Conservation (phyloP, 495 filamentous ascomycete species). For the Jackrogersella multiformis region DNA sequence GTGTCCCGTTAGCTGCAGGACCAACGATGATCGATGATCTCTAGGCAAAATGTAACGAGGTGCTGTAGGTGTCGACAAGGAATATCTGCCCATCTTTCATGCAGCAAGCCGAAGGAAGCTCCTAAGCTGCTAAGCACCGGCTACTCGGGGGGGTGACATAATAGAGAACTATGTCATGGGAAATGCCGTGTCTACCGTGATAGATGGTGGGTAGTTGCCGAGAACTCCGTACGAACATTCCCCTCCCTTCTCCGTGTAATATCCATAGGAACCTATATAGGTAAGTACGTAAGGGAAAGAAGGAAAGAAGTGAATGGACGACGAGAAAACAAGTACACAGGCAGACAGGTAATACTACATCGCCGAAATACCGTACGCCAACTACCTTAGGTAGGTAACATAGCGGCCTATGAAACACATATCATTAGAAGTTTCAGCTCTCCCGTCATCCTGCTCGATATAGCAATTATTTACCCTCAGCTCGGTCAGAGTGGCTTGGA, state of each 20-base stretch:
- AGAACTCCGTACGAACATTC: conserved; percentile 9
- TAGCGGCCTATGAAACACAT: conserved; percentile 4
- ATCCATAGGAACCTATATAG: conserved; percentile 12
- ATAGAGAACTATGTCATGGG: not conserved
- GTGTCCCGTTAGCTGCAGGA: conserved; percentile 24
- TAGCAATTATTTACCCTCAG: conserved; percentile 11
- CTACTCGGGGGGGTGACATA: conserved; percentile 3
- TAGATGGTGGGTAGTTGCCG: conserved; percentile 11
- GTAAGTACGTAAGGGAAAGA: not conserved
- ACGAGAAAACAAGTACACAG: not conserved
- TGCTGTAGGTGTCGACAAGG: conserved; percentile 19
- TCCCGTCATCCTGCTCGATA: conserved; percentile 1
- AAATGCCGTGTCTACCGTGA: conserved; percentile 29
- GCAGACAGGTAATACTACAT: too few species aligned
- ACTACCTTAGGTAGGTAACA: too few species aligned
- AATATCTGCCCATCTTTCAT: conserved; percentile 17
- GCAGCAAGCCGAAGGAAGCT: conserved; percentile 2
- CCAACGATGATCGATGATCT: conserved; percentile 35
- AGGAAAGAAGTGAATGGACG: not conserved
- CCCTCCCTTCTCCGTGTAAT: not conserved
- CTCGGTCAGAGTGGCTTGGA: conserved; percentile 8
- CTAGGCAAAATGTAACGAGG: conserved; percentile 5
- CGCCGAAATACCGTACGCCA: too few species aligned
- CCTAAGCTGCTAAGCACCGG: not conserved
- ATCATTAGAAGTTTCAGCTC: conserved; percentile 29